These are phyloP conservation scores for Xylaria telfairii DNA, from an alignment of 495 filamentous ascomycete species.

Conservation along the genomic window DNA sequence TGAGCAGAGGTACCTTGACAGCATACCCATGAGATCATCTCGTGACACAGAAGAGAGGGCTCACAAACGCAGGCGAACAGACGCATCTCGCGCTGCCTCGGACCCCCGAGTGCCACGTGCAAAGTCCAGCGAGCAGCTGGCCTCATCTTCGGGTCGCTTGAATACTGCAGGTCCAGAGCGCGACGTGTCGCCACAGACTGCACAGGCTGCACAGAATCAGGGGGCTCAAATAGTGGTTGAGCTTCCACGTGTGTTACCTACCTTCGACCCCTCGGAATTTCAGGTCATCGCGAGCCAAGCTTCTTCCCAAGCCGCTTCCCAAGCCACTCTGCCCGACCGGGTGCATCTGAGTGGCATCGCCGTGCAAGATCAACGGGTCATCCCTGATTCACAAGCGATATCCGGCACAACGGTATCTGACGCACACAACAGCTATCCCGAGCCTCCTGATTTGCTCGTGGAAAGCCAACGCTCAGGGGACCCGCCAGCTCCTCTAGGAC, in stretches of 20 bases:
- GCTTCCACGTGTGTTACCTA: conserved; percentile 16
- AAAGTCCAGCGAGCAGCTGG: background rate
- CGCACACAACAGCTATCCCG: conserved; percentile 20
- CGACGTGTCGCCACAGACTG: background rate
- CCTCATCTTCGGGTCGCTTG: background rate
- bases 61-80: conserved; percentile 9
- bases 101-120: background rate
- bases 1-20: conserved; percentile 17
- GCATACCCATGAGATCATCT: background rate
- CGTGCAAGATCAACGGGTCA: conserved; percentile 23
- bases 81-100: background rate
- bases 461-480: conserved; percentile 23
- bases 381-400: conserved; percentile 38
- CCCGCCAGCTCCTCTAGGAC: conserved; percentile 9
- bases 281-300: conserved; percentile 20
- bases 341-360: background rate
- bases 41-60: conserved; percentile 8
- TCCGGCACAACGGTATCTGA: conserved; percentile 27
- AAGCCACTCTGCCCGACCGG: too few species aligned
- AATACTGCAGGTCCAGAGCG: background rate
- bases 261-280: conserved; percentile 28
- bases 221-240: conserved; percentile 25
- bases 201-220: background rate
- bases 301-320: conserved; percentile 20
- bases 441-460: conserved; percentile 3